Evolutionary conservation across 148 eudicot genomes (phyloP).

Genomic region (Salicornia ramosissima): DNA sequence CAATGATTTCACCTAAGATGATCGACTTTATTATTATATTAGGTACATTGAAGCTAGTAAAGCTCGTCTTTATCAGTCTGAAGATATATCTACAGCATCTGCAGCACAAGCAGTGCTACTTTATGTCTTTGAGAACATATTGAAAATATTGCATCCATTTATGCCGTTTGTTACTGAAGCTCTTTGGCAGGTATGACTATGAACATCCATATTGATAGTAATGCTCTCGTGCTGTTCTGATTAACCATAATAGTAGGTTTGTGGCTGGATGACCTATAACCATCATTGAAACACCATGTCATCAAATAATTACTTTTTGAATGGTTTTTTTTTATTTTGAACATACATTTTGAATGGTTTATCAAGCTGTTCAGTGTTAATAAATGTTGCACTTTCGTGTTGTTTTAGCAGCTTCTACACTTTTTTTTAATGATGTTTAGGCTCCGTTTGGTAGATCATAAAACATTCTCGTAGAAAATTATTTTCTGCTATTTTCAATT

Average conservation of each 20-base stretch:
- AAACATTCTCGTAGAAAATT: no score
- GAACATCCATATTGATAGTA: background rate
- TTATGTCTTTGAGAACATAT: slow-evolving; percentile 75
- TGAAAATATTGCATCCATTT: slow-evolving; percentile 88
- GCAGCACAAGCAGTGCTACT: slow-evolving; percentile 79
- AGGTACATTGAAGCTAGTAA: slow-evolving; percentile 99
- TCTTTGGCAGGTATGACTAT: slow-evolving; percentile 81
- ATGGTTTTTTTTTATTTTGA: background rate
- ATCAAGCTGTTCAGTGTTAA: background rate
- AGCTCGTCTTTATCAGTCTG: slow-evolving; percentile 79
- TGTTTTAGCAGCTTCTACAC: background rate
- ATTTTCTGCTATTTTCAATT: no score
- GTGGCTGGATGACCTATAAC: background rate
- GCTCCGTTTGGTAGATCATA: no score
- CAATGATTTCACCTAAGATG: background rate
- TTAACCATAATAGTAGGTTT: background rate
- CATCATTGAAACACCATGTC: background rate
- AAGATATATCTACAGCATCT: slow-evolving; percentile 38
- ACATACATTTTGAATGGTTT: no score
- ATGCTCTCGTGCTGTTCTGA: background rate
- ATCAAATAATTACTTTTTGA: background rate
- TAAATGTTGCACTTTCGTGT: background rate
- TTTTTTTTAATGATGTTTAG: no score
- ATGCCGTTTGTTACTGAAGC: slow-evolving; percentile 99
- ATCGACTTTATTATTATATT: background rate